A percentile compares a stretch with the other conserved stretches of the same genome.
Evolutionary conservation across 1,284 basidiomycete genomes (phyloP).

Genomic region (Malassezia furfur): DNA sequence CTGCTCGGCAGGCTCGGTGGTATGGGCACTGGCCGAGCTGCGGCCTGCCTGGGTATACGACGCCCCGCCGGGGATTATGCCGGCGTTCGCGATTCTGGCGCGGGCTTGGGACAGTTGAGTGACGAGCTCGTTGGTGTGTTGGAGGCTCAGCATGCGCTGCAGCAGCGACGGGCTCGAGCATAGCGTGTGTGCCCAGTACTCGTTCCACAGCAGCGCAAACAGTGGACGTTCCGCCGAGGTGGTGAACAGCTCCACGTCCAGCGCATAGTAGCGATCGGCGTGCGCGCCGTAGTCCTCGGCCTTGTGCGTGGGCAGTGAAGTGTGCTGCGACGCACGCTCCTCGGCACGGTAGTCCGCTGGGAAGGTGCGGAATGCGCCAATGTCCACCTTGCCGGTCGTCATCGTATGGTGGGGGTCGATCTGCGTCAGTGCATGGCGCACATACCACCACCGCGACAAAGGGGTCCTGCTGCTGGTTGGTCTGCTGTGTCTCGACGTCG

Average conservation of each 20-base stretch:
- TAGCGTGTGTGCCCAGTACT: slow-evolving; percentile 96
- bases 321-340: slow-evolving; percentile 47
- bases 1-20: not conserved
- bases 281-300: slow-evolving; percentile 64
- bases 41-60: slow-evolving; percentile 6
- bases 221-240: slow-evolving; percentile 73
- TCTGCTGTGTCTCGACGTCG: slow-evolving; percentile 90
- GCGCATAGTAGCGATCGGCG: slow-evolving; percentile 87
- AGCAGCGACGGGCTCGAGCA: slow-evolving; percentile 56
- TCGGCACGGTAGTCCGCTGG: slow-evolving; percentile 63
- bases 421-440: slow-evolving; percentile 51
- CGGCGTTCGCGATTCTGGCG: not conserved
- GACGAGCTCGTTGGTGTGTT: slow-evolving; percentile 73
- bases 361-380: slow-evolving; percentile 93
- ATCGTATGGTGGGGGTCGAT: slow-evolving; percentile 97
- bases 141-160: slow-evolving; percentile 58
- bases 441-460: slow-evolving; percentile 91
- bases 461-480: slow-evolving; percentile 88
- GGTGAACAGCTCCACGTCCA: slow-evolving; percentile 92
- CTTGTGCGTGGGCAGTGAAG: slow-evolving; percentile 62
- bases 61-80: slow-evolving; percentile 3
- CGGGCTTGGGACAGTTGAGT: slow-evolving; percentile 59
- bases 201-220: slow-evolving; percentile 88
- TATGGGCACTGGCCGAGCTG: not conserved
- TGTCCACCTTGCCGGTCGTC: slow-evolving; percentile 93